Percentiles rank a stretch among this genome's conserved stretches.
Conservation (phyloP, 2,329 filamentous ascomycete genomes). For the Seiridium unicorne region DNA sequence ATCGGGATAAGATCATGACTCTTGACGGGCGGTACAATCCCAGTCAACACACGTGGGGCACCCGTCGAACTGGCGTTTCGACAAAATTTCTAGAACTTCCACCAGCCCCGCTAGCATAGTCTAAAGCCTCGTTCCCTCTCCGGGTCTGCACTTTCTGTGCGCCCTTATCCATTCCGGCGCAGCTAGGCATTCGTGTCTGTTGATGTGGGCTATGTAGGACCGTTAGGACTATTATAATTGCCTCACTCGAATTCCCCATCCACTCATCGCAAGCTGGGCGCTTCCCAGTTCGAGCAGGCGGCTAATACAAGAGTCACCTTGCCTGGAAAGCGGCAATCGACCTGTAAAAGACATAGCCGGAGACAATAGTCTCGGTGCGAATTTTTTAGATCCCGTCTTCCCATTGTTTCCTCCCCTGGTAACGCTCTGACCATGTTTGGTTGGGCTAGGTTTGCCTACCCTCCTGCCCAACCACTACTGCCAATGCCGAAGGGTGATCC, state of each 20-base stretch:
- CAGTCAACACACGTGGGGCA: no score
- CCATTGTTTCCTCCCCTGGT: neutral
- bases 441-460: conserved; percentile 1
- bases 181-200: neutral
- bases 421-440: neutral
- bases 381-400: neutral
- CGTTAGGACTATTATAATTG: neutral
- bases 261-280: neutral
- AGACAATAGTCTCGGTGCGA: neutral
- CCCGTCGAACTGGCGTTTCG: neutral
- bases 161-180: neutral
- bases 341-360: neutral
- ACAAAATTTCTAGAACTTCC: neutral
- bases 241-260: neutral
- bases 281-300: neutral
- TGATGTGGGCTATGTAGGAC: neutral
- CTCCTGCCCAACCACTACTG: conserved; percentile 1
- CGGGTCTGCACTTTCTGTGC: neutral
- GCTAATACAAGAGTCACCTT: neutral
- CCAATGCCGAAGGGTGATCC: neutral
- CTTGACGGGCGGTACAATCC: no score
- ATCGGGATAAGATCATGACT: no score
- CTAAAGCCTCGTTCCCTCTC: neutral
- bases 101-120: neutral
- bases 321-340: neutral